Evolutionary conservation across 1,139 yeast species (phyloP), one percentile per base, ranked within the genome.

Genomic region (Suhomyces guaymorum): DNA sequence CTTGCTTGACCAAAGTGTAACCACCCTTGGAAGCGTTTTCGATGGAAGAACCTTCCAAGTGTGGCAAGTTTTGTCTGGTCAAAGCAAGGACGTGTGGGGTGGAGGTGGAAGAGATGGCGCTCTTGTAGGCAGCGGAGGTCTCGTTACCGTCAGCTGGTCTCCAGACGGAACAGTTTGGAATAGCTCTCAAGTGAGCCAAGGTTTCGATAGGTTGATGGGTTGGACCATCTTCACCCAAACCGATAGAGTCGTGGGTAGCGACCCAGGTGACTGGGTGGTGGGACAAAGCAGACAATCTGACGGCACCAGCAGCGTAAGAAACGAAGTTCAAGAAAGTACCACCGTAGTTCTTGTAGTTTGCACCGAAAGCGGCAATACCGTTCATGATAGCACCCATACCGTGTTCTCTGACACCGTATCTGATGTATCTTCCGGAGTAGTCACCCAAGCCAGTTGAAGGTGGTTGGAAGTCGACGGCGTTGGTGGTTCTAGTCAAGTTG

Each of bases 121-220:
- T 73, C 69, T 77, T 71, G 81, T 92, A 92, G 48, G 98, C 96
- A 59, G 97, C 99, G 51, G 97, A 86, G 50, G 86, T 83, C 75
- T 92, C 99, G 67, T 92, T 92, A 75, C 99, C 99, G 66, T 94
- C 98, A 61, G 98, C 98, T 54, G 98, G 98, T 80, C 99, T 88
- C 97, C 97, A 92, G 44, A 92, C 97, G 64, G 83, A 79, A 55
- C 81, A 59, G 78, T 94, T 94, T 73, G 99, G 99, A 56, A 79
- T 64, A 51, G 98, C 96, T 78, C 99, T 88, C 71, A 94, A 81
- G 70, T 92, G 98, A 44, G 97, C 96, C 63, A 92, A 74, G 46
- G 98, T 92, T 79, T 92, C 99, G 57, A 92, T 88, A 68, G 99
- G 99, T 77, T 92, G 98, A 72, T 92, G 98, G 62, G 98, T 92